A percentile compares a stretch with the other conserved stretches of the same genome.
phyloP scores from a whole-genome alignment of 257 asterid genomes.

The Orobanche coerulescens region DNA sequence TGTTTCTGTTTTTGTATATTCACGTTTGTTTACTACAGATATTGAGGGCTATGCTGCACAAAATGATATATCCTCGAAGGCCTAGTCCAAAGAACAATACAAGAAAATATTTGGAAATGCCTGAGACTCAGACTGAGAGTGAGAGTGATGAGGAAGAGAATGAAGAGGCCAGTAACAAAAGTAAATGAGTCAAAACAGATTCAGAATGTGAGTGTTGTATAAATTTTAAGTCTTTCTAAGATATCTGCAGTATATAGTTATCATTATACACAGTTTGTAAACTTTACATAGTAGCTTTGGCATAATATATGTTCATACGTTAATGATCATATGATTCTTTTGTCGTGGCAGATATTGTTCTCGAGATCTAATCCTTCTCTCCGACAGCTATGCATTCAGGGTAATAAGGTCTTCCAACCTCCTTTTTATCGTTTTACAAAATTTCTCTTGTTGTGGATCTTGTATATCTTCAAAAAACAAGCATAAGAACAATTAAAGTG shows the following conservation, averaged over 20 bases:
- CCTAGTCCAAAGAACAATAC: conserved; percentile 28
- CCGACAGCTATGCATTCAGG: conserved; percentile 17
- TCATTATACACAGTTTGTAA: no score
- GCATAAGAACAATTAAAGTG: neutral
- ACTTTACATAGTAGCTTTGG: no score
- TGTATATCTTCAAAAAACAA: neutral
- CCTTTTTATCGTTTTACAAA: neutral
- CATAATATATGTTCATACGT: no score
- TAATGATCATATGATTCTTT: neutral
- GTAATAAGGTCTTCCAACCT: conserved; percentile 20
- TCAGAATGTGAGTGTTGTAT: conserved; percentile 74
- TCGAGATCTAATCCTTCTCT: conserved; percentile 49
- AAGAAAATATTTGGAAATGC: conserved; percentile 39
- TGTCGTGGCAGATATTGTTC: conserved; percentile 58
- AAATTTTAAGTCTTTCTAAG: no score
- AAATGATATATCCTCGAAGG: conserved; percentile 59
- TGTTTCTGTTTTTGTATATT: neutral
- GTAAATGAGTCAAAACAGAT: conserved; percentile 84
- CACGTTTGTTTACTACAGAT: conserved; percentile 32
- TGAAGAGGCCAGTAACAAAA: conserved; percentile 24
- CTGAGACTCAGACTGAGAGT: conserved; percentile 28
- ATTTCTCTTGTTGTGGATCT: neutral
- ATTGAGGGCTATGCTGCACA: conserved; percentile 57
- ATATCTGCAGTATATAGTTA: no score
- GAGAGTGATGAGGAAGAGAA: conserved; percentile 31